phyloP scores from a whole-genome alignment of 805 yeast species.

The Groenewaldozyma salmanticensis region DNA sequence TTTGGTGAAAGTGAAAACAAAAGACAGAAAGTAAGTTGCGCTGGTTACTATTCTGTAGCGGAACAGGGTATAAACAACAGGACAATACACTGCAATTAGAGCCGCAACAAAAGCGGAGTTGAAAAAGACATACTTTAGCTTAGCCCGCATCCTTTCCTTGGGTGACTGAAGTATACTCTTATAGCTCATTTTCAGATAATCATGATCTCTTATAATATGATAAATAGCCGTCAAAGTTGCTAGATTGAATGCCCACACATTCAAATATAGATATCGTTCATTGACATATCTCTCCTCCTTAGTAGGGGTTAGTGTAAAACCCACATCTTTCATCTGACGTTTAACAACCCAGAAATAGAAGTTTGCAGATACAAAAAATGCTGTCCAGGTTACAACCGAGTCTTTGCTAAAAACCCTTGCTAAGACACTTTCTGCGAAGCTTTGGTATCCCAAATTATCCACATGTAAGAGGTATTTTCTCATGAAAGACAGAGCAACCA shows the following conservation, averaged over 20 bases:
- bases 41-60: constrained; percentile 13
- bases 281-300: constrained; percentile 1
- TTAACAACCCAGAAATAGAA: constrained; percentile 6
- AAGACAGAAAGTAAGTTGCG: constrained; percentile 7
- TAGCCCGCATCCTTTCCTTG: background rate
- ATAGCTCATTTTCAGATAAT: constrained; percentile 6
- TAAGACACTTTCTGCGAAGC: constrained; percentile 2
- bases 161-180: background rate
- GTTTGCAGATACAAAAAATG: constrained; percentile 4
- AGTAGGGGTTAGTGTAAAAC: background rate
- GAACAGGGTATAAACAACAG: constrained; percentile 12
- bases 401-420: background rate
- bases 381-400: constrained; percentile 1
- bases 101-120: constrained; percentile 1
- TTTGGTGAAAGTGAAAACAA: constrained; percentile 2
- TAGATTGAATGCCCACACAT: background rate
- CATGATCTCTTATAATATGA: constrained; percentile 10
- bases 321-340: constrained; percentile 5
- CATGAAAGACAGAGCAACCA: constrained; percentile 9
- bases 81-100: constrained; percentile 8
- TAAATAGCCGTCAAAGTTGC: constrained; percentile 5
- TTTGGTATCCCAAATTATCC: constrained; percentile 8
- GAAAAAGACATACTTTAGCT: background rate
- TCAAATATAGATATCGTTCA: constrained; percentile 3
- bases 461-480: constrained; percentile 13